A percentile compares a stretch with the other conserved stretches of the same genome.
Evolutionary conservation across 2,329 filamentous ascomycete genomes (phyloP).

Genomic region (Trichoderma oligosporum): DNA sequence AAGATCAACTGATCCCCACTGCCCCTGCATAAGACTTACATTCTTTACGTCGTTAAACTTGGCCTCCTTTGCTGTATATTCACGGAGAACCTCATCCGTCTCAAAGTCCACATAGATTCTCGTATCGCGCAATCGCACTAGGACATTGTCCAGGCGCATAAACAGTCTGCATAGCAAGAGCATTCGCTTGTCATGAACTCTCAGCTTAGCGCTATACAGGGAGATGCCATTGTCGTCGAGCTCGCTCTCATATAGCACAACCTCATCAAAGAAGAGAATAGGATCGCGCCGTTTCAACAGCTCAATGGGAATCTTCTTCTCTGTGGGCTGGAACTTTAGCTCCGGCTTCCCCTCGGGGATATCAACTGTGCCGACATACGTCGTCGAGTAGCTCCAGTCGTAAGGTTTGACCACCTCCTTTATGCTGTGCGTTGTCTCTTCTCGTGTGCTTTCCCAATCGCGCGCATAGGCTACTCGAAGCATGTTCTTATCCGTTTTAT

Average conservation of each 20-base stretch:
- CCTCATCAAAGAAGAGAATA: conserved; percentile 94
- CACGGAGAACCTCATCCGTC: conserved; percentile 72
- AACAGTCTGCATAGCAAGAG: conserved; percentile 83
- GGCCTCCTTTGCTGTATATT: conserved; percentile 87
- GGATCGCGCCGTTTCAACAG: conserved; percentile 85
- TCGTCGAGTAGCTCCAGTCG: conserved; percentile 95
- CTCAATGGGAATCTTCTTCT: conserved; percentile 69
- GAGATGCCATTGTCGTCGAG: conserved; percentile 96
- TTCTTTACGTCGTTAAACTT: conserved; percentile 71
- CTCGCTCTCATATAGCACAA: conserved; percentile 95
- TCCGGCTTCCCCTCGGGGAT: conserved; percentile 5
- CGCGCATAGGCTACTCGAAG: conserved; percentile 89
- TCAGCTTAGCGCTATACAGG: conserved; percentile 81
- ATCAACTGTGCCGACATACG: conserved; percentile 70
- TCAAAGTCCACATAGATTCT: conserved; percentile 88
- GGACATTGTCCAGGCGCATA: conserved; percentile 85
- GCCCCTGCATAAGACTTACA: conserved; percentile 42
- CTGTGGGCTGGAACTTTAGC: conserved; percentile 28
- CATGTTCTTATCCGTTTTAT: conserved; percentile 90
- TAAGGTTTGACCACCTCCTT: conserved; percentile 93
- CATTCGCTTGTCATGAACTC: conserved; percentile 87
- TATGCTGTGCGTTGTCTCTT: conserved; percentile 79
- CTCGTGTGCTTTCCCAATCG: conserved; percentile 68
- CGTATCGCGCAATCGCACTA: conserved; percentile 85
- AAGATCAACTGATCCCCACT: rapidly evolving